Evolutionary conservation across 1,284 basidiomycete species (phyloP), one percentile per base, ranked within the genome.

Genomic region (Sanguinoderma infundibulare): DNA sequence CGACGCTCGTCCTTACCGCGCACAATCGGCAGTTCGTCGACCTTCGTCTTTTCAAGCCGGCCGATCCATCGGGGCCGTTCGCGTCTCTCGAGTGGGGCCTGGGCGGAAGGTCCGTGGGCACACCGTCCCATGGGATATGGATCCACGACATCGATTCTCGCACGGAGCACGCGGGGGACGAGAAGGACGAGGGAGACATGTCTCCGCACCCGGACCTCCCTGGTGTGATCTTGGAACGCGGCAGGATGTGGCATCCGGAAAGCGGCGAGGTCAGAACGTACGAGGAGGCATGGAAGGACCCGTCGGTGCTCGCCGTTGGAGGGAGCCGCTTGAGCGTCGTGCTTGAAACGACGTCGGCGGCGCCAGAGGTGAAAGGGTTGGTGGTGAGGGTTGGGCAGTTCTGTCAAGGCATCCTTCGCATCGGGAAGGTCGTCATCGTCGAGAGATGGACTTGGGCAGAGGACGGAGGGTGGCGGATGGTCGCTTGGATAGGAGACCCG

Each of bases 141-240:
- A 53, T 60, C 46, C 65, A 67, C 56, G 65, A 67, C 22, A 64
- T 67, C 40, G 63, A 63, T 38, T 67, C 65, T n/a, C 62, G 59
- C 54, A 67, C 61, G 17, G 46, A 30, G 38, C 38, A 60, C 9
- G 62, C 65, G 2, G 58, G 59, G 10, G 55, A 47, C 28, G 63
- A 61, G 44, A 10, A 5, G 20, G 65, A 67, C 59, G 62, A 62
- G 36, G 65, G 65, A 20, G 63, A 59, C 47, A 62, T 53, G 50
- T 49, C 15, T 20, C 65, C 65, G 7, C 62, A 67, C 32, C 62
- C 62, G 10, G 55, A 50, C 17, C 40, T 59, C 1, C 60, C 60
- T 4, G 53, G 56, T 24, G 61, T 67, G 24, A 44, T 34, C 10
- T 32, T 67, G n/a, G 65, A 67, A 59, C 58, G 61, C 3, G 65